Conservation (phyloP, 2,329 filamentous ascomycete species). For the Cercospora sesami region DNA sequence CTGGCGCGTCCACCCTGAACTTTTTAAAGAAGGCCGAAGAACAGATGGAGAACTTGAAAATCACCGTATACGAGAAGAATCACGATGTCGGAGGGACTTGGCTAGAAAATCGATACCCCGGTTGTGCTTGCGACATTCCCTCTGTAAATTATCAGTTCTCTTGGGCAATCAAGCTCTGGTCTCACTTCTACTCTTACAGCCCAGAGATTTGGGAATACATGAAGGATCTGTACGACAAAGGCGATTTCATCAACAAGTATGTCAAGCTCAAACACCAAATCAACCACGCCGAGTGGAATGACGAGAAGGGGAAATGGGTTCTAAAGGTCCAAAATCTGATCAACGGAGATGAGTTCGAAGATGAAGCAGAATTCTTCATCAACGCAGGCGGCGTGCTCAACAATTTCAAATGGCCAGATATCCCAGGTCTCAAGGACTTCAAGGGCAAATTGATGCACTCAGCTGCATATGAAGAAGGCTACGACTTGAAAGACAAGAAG, state of each 20-base stretch:
- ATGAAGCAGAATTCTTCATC: constrained; percentile 44
- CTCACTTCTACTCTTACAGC: constrained; percentile 50
- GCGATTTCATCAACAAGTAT: constrained; percentile 49
- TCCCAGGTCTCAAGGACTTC: constrained; percentile 46
- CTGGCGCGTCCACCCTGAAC: constrained; percentile 46
- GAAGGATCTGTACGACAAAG: constrained; percentile 47
- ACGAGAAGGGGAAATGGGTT: constrained; percentile 43
- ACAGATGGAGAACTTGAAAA: constrained; percentile 44
- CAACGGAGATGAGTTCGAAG: constrained; percentile 38
- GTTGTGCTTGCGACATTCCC: constrained; percentile 50
- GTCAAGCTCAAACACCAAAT: constrained; percentile 51
- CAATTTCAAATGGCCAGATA: constrained; percentile 48
- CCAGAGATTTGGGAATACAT: constrained; percentile 54
- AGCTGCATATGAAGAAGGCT: constrained; percentile 46
- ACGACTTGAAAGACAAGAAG: constrained; percentile 41
- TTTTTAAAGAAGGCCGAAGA: constrained; percentile 49
- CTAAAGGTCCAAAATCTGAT: constrained; percentile 41
- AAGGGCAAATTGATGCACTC: constrained; percentile 48
- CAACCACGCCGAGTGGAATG: constrained; percentile 48
- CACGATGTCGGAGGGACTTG: constrained; percentile 41
- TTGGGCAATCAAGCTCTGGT: constrained; percentile 54
- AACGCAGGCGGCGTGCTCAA: constrained; percentile 49
- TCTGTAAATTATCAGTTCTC: constrained; percentile 53
- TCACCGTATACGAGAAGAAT: constrained; percentile 43
- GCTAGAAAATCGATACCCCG: constrained; percentile 42